Evolutionary conservation across 2,329 filamentous ascomycete species (phyloP), one percentile per base, ranked within the genome.

Genomic region (Blumeria graminis): DNA sequence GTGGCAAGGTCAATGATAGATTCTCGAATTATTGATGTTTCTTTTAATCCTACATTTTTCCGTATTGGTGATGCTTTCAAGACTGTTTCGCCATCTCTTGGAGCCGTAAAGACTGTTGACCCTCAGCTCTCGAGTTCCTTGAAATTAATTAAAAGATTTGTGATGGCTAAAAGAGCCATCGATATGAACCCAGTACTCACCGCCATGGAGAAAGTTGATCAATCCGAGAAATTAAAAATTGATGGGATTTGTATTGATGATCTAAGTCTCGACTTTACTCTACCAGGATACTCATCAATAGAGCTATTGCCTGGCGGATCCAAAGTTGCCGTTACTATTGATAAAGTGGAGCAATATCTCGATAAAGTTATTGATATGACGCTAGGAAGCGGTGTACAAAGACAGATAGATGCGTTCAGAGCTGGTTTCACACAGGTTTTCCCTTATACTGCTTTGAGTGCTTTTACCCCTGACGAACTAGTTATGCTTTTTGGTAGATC

Each of bases 1-100:
- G 89, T 96, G 52, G 92, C 93, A 34, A 81, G 92, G 55, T 95
- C 92, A 0, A 96, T 98, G 92, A 82, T 98, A 56, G 92, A 98
- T 67, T 95, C 90, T 0, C 80, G 92, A 56, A 96, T 98, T 66
- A 95, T 98, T 62, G 92, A 98, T 64, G 81, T 98, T 61, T 92
- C 90, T 57, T 92, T 98, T 70, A 98, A 95, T 66, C 86, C 92
- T 1, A 94, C 88, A 6, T 95, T 98, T 72, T 98, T 98, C 80
- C 86, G 90, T 57, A 85, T 95, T 61, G 86, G 86, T 14, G 85
- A 93, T 63, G 75, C 65, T 54, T 64, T 72, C 13, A 72, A 72
- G 14, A 71, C 78, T 0, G 81, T 94, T 3, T 81, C 81, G 22
- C 88, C 89, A 11, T 94, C 89, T 0, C 74, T 98, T 7, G 88